Base-by-base conservation (phyloP, 2,329 filamentous ascomycete genomes). In the Trichoderma semiorbis region DNA sequence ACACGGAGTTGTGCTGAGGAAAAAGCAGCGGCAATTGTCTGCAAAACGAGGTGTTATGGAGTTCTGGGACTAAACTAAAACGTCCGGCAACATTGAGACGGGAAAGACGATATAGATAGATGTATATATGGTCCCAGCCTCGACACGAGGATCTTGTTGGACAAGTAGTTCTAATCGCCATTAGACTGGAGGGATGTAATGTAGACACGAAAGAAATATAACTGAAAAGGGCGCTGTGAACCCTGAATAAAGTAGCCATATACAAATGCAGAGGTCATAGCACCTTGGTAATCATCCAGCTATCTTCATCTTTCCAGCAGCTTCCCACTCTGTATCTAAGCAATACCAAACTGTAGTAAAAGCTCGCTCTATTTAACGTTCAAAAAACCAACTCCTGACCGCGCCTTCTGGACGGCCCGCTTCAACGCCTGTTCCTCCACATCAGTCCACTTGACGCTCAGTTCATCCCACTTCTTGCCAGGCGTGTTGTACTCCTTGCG, bases 381-480 rank as follows among this genome's bases (percentile, higher is more conserved):
- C 65, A 92, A 81, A 76, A 92, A 92, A 0, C 87, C 90, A 64
- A 92, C 84, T 2, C 90, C 90, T 43, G 88, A 85, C 62, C 90
- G 84, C 10, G 90, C 90, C 61, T 82, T 82, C 67, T 82, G 83
- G 21, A 87, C 86, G 0, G 90, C 90, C 76, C 81, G 84, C 76
- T 84, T 87, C 75, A 92, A 81, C 47, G 85, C 87, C 81, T 92
- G 89, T 60, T 91, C 88, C 79, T 92, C 90, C 0, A 79, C 82
- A 76, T 92, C 90, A 11, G 90, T 92, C 90, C 90, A 92, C 79
- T 88, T 86, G 71, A 92, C 88, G 75, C 85, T 88, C 43, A 92
- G 81, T 74, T 91, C 81, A 78, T 92, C 89, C 90, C 90, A 92
- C 75, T 90, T 90, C 74, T 84, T 87, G 14, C 88, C 87, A 0